Conservation (phyloP, 805 yeast genomes). For the Metschnikowia noctiluminum region DNA sequence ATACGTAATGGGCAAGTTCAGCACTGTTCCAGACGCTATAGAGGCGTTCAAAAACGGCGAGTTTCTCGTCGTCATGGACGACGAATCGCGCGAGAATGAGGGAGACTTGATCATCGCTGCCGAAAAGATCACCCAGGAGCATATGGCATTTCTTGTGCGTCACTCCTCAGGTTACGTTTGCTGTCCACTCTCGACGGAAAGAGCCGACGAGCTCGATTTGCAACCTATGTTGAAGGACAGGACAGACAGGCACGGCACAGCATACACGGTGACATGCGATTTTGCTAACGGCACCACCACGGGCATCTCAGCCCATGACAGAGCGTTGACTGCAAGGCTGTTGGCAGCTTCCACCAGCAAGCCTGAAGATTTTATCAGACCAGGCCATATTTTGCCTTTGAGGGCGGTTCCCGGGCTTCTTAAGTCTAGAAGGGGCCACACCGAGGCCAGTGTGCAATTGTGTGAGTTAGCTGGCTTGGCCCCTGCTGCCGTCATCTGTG, state of each 20-base stretch:
- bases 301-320: constrained; percentile 92
- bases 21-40: constrained; percentile 65
- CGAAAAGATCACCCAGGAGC: constrained; percentile 65
- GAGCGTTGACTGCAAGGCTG: constrained; percentile 75
- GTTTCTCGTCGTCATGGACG: constrained; percentile 94
- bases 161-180: constrained; percentile 90
- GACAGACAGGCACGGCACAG: constrained; percentile 90
- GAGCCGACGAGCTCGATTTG: constrained; percentile 77
- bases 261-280: constrained; percentile 92
- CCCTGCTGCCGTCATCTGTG: constrained; percentile 92
- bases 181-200: constrained; percentile 73
- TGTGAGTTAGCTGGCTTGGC: constrained; percentile 70
- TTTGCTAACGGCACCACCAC: constrained; percentile 87
- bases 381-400: constrained; percentile 93
- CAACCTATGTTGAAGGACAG: constrained; percentile 67
- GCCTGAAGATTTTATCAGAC: constrained; percentile 73
- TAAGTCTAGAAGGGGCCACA: constrained; percentile 83
- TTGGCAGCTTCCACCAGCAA: constrained; percentile 60
- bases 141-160: constrained; percentile 93
- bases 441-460: constrained; percentile 94
- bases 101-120: constrained; percentile 98
- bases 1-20: constrained; percentile 30
- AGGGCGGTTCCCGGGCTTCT: constrained; percentile 88
- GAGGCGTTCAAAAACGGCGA: constrained; percentile 69
- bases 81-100: constrained; percentile 93